These are phyloP conservation scores for Termitomyces sp. DNA, from an alignment of 768 basidiomycete species.

Conservation along the genomic window DNA sequence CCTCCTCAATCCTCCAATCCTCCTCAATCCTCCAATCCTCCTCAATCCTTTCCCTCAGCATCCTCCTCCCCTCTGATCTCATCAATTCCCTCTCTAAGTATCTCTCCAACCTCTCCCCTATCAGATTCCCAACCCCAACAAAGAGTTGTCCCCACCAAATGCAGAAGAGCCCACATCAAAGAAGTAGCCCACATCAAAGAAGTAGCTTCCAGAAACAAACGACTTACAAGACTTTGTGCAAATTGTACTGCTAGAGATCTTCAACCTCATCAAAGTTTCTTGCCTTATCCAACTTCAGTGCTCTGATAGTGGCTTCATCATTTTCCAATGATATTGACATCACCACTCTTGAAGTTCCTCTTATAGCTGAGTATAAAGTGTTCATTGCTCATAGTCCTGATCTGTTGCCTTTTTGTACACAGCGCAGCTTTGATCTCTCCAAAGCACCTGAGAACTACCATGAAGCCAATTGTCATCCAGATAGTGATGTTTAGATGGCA, in stretches of 20 bases:
- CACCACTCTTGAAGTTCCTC: background rate
- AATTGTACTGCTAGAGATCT: background rate
- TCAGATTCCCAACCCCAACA: too few species aligned
- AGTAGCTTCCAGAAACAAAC: background rate
- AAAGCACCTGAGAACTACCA: slow-evolving; percentile 16
- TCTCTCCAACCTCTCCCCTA: too few species aligned
- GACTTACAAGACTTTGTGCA: background rate
- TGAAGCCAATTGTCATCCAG: slow-evolving; percentile 15
- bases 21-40: too few species aligned
- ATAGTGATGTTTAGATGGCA: slow-evolving; percentile 18
- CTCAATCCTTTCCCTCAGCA: too few species aligned
- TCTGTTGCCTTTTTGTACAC: background rate
- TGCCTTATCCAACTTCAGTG: background rate
- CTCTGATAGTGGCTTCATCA: background rate
- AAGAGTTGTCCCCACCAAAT: too few species aligned
- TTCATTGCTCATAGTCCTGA: background rate
- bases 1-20: too few species aligned
- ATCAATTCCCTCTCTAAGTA: too few species aligned
- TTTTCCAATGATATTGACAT: background rate
- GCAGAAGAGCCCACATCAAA: too few species aligned
- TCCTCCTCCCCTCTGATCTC: too few species aligned
- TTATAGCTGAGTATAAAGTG: background rate
- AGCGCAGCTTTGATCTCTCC: background rate
- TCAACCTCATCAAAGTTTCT: background rate
- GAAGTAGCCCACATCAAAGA: background rate